phyloP scores from a whole-genome alignment of 176 grass and related monocot species.

The Zea mays region Zm-B73-REFERENCE-NAM-5.0 NC_050097.1:159000501-159001000 shows the following conservation, averaged over 20 bases:
- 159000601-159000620: too few species aligned
- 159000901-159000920: constrained; percentile 6
- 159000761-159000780: constrained; percentile 19
- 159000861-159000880: constrained; percentile 70
- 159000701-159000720: too few species aligned
- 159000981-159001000: neutral
- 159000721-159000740: neutral
- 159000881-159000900: constrained; percentile 62
- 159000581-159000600: too few species aligned
- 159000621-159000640: too few species aligned
- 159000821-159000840: constrained; percentile 80
- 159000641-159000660: too few species aligned
- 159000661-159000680: too few species aligned
- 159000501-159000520: too few species aligned
- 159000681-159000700: too few species aligned
- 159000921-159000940: neutral
- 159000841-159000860: constrained; percentile 71
- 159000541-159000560: too few species aligned
- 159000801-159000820: neutral
- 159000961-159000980: neutral
- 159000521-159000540: too few species aligned
- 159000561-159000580: too few species aligned
- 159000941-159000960: neutral
- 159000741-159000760: constrained; percentile 1
- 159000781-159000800: constrained; percentile 37